A percentile compares a stretch with the other conserved stretches of the same genome.
Conservation (phyloP, 768 basidiomycete species). For the Tylopilus subfusipes region DNA sequence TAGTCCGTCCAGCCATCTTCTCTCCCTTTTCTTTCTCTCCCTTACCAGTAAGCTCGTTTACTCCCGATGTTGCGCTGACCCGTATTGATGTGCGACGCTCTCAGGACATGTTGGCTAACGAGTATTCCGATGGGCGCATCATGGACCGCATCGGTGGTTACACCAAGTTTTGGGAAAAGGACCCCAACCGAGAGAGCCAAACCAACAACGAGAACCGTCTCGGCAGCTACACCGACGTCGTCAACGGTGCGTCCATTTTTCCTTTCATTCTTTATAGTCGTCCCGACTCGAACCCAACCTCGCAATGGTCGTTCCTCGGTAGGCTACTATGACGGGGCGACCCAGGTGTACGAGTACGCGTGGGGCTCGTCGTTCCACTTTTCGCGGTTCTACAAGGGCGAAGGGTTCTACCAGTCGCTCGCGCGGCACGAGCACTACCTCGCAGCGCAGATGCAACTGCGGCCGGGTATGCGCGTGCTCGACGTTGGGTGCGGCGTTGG, state of each 20-base stretch:
- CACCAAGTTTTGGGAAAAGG: constrained; percentile 88
- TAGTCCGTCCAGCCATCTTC: neutral
- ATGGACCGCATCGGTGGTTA: constrained; percentile 76
- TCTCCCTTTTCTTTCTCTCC: neutral
- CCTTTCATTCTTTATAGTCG: neutral
- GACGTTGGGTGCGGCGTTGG: constrained; percentile 99
- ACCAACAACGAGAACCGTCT: constrained; percentile 70
- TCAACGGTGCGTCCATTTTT: constrained; percentile 72
- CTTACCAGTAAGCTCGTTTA: neutral
- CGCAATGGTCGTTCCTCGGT: neutral
- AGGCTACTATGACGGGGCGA: constrained; percentile 98
- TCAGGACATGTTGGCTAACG: constrained; percentile 16
- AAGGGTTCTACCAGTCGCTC: constrained; percentile 61
- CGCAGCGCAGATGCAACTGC: constrained; percentile 77
- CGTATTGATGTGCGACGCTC: neutral
- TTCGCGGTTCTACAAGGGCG: constrained; percentile 94
- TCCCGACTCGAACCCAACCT: neutral
- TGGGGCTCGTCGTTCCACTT: constrained; percentile 95
- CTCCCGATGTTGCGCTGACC: neutral
- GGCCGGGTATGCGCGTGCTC: constrained; percentile 91
- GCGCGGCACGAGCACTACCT: constrained; percentile 99
- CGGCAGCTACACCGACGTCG: constrained; percentile 85
- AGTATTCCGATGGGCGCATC: constrained; percentile 55
- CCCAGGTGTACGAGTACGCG: constrained; percentile 92
- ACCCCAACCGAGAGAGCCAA: constrained; percentile 63